These are phyloP conservation scores for Cryphonectria parasitica DNA, from an alignment of 2,329 filamentous ascomycete species.

Conservation along the genomic window DNA sequence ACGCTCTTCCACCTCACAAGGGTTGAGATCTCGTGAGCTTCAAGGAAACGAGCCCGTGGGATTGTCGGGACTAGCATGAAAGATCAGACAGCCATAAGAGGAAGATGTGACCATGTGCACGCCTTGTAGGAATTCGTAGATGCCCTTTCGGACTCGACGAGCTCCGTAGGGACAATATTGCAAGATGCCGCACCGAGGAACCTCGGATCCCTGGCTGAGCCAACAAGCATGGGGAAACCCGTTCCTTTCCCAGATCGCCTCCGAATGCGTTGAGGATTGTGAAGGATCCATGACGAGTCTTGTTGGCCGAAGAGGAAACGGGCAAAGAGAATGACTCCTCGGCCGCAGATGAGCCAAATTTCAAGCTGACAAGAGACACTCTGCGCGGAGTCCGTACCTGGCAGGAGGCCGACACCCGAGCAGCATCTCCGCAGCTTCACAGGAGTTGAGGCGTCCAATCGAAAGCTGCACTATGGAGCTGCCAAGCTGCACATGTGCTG, in stretches of 20 bases:
- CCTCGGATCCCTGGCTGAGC: not conserved
- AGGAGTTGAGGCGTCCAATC: not conserved
- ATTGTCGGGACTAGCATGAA: not conserved
- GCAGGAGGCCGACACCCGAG: conserved; percentile 12
- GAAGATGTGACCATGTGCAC: not conserved
- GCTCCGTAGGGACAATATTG: not conserved
- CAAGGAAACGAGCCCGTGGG: not conserved
- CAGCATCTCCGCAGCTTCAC: not conserved
- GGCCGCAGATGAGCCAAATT: not conserved
- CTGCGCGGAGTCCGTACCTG: not conserved
- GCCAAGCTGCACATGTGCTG: not conserved
- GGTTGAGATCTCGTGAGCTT: not conserved
- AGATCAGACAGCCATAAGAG: not conserved
- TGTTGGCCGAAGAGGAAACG: not conserved
- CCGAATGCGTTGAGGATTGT: not conserved
- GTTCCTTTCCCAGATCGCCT: not conserved
- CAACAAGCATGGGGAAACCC: not conserved
- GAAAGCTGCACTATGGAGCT: not conserved
- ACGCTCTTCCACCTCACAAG: not conserved
- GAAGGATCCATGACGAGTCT: not conserved
- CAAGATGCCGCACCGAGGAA: not conserved
- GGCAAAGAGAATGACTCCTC: not conserved
- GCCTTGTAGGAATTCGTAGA: not conserved
- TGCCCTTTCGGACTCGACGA: not conserved
- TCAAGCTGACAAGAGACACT: not conserved